These are phyloP conservation scores for Waltergamsia citrina DNA, from an alignment of 2,329 filamentous ascomycete genomes.

Conservation along the genomic window DNA sequence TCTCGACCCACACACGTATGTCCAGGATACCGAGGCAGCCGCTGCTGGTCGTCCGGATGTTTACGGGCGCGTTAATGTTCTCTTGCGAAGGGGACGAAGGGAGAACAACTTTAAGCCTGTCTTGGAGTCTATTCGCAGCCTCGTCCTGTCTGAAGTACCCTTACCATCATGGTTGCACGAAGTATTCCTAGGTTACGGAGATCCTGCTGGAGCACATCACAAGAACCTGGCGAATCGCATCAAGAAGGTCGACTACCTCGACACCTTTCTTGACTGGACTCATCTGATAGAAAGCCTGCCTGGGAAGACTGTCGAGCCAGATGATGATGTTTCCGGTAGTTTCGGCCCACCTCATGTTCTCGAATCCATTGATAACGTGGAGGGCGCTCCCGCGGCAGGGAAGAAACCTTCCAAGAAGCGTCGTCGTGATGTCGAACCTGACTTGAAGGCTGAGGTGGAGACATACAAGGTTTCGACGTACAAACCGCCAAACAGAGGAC, in stretches of 20 bases:
- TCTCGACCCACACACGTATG: conserved; percentile 71
- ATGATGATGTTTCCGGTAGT: conserved; percentile 58
- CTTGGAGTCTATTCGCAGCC: conserved; percentile 78
- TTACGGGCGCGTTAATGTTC: conserved; percentile 76
- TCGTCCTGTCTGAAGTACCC: conserved; percentile 77
- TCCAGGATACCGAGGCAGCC: conserved; percentile 60
- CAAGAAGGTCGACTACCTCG: conserved; percentile 76
- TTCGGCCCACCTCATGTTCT: conserved; percentile 86
- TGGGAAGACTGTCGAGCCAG: conserved; percentile 76
- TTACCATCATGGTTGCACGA: conserved; percentile 91
- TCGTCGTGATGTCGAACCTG: conserved; percentile 65
- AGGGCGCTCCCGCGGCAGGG: conserved; percentile 30
- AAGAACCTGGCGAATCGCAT: conserved; percentile 71
- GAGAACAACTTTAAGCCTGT: conserved; percentile 98
- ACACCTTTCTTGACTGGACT: conserved; percentile 93
- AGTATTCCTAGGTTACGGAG: conserved; percentile 94
- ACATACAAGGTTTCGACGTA: conserved; percentile 81
- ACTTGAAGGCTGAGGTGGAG: conserved; percentile 52
- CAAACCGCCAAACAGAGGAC: conserved; percentile 77
- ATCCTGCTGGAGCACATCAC: conserved; percentile 81
- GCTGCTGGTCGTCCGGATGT: conserved; percentile 63
- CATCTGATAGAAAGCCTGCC: conserved; percentile 85
- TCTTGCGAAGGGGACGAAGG: conserved; percentile 72
- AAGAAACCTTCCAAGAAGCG: conserved; percentile 76
- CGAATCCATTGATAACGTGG: conserved; percentile 50